Conservation (phyloP, 306 rosid species). For the Glycyrrhiza uralensis region DNA sequence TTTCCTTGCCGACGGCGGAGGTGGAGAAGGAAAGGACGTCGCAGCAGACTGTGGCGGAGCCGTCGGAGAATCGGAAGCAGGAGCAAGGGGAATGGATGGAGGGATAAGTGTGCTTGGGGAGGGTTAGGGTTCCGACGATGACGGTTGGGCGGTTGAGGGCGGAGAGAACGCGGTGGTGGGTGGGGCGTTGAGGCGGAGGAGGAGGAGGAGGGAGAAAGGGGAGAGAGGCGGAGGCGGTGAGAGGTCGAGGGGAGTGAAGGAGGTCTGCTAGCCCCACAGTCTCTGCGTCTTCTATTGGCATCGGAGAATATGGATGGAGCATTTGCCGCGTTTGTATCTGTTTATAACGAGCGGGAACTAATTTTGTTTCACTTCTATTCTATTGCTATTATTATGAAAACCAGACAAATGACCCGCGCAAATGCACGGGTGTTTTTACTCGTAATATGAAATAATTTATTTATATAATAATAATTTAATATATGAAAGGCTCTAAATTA, state of each 20-base stretch:
- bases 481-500: too few species aligned
- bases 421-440: too few species aligned
- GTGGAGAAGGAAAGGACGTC: slow-evolving; percentile 59
- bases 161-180: slow-evolving; percentile 37
- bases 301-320: neutral
- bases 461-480: too few species aligned
- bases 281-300: slow-evolving; percentile 38
- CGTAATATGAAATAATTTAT: too few species aligned
- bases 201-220: neutral
- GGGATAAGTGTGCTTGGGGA: slow-evolving; percentile 24
- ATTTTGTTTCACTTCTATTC: too few species aligned
- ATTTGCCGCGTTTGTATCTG: slow-evolving; percentile 14
- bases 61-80: slow-evolving; percentile 74
- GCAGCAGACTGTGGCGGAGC: slow-evolving; percentile 64
- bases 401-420: too few species aligned
- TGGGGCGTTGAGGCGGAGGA: neutral
- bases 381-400: too few species aligned
- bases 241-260: slow-evolving; percentile 34
- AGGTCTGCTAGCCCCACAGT: slow-evolving; percentile 44
- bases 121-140: slow-evolving; percentile 57
- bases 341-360: neutral
- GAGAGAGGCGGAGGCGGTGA: slow-evolving; percentile 52
- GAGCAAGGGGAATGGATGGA: slow-evolving; percentile 38
- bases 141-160: slow-evolving; percentile 41
- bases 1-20: slow-evolving; percentile 36